Evolutionary conservation across 177 flowering plant genomes (phyloP).

Genomic region (Vitis hybrid): DNA sequence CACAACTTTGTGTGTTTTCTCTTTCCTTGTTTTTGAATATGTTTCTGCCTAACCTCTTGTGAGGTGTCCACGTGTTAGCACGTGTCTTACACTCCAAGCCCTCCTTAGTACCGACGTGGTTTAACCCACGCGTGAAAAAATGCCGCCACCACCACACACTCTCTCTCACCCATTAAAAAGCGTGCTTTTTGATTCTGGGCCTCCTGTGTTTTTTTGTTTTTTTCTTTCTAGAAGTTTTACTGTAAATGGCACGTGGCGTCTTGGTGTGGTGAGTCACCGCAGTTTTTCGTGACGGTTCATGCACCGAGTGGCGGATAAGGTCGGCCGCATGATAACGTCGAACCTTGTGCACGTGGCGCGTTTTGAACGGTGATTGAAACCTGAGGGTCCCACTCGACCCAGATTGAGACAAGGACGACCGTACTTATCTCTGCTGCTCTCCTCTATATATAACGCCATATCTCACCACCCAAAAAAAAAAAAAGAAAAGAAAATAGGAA

Average conservation of each 20-base stretch:
- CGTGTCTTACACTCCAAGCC: conserved; percentile 12
- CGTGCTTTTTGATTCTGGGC: too few species aligned
- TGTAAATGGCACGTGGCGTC: conserved; percentile 10
- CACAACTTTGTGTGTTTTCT: background rate
- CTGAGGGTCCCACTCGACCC: conserved; percentile 13
- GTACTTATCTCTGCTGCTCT: conserved; percentile 25
- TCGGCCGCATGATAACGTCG: conserved; percentile 27
- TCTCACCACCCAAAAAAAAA: background rate
- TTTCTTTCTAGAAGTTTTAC: conserved; percentile 6
- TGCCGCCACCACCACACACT: background rate
- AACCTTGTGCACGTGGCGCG: conserved; percentile 14
- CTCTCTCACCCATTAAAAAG: too few species aligned
- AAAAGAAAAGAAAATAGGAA: conserved; percentile 9
- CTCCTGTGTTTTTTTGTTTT: too few species aligned
- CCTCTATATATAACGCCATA: conserved; percentile 10
- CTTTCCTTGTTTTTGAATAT: conserved; percentile 8
- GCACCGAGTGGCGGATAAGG: conserved; percentile 28
- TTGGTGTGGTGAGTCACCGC: conserved; percentile 12
- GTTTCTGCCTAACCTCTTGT: conserved; percentile 11
- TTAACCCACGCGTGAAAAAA: conserved; percentile 13
- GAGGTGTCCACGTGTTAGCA: conserved; percentile 19
- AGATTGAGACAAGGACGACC: conserved; percentile 28
- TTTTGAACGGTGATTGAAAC: conserved; percentile 6
- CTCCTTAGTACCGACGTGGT: background rate
- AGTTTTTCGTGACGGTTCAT: conserved; percentile 28